A percentile compares a stretch with the other conserved stretches of the same genome.
Evolutionary conservation across 2,329 filamentous ascomycete genomes (phyloP).

Genomic region (Mycogone perniciosa): DNA sequence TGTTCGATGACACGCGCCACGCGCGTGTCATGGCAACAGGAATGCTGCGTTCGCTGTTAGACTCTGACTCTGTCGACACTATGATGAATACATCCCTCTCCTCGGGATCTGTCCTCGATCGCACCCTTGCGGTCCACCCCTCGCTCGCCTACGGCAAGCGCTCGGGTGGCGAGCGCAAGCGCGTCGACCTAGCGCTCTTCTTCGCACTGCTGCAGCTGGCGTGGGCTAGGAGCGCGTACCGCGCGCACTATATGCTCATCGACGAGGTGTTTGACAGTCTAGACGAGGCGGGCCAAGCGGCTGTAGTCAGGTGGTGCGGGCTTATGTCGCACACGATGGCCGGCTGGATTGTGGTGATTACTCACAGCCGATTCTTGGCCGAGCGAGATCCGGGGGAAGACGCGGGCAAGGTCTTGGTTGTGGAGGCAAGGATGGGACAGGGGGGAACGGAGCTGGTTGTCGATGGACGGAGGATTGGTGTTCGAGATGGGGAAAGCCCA

Average conservation of each 20-base stretch:
- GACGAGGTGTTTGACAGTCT: constrained; percentile 20
- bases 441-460: constrained; percentile 13
- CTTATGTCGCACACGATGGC: constrained; percentile 12
- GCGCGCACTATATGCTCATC: constrained; percentile 17
- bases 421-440: constrained; percentile 15
- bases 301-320: constrained; percentile 15
- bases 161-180: constrained; percentile 18
- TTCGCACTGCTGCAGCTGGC: constrained; percentile 18
- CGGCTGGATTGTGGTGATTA: constrained; percentile 17
- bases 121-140: constrained; percentile 9
- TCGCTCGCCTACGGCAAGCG: constrained; percentile 16
- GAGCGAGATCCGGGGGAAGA: constrained; percentile 13
- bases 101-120: constrained; percentile 11
- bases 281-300: constrained; percentile 15
- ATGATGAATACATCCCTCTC: neutral
- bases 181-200: constrained; percentile 17
- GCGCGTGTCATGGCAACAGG: constrained; percentile 12
- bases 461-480: constrained; percentile 13
- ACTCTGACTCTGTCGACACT: constrained; percentile 7
- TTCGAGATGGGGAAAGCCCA: neutral
- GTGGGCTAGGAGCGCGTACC: constrained; percentile 14
- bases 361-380: constrained; percentile 16
- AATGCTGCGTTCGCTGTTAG: constrained; percentile 16
- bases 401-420: constrained; percentile 8
- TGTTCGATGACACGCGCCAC: constrained; percentile 16